Conservation (phyloP, 352 stramenopile genomes). For the Globisporangium solare region DNA sequence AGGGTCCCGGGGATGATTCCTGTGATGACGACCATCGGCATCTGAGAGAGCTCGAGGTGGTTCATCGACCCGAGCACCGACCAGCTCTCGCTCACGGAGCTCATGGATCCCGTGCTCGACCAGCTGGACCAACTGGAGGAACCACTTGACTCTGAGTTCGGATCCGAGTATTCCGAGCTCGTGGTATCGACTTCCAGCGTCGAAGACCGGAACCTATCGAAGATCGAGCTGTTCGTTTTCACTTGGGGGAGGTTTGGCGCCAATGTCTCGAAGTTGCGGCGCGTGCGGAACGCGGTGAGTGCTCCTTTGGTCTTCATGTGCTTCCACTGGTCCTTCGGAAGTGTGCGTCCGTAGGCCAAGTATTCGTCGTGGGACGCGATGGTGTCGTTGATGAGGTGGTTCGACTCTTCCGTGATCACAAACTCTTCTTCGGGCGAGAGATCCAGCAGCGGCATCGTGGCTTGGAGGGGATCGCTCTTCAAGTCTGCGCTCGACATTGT, state of each 20-base stretch:
- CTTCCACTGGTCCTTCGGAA: slow-evolving; percentile 38
- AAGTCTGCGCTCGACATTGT: slow-evolving; percentile 1
- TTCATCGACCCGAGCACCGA: neutral
- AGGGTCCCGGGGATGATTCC: slow-evolving; percentile 17
- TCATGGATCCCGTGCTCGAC: neutral
- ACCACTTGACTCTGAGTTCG: neutral
- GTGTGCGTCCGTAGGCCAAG: slow-evolving; percentile 21
- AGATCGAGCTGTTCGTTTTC: neutral
- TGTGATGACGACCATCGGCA: slow-evolving; percentile 14
- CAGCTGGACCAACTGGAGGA: neutral
- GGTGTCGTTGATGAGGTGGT: slow-evolving; percentile 1
- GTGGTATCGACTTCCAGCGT: neutral
- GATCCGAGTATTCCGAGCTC: neutral
- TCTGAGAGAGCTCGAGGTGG: slow-evolving; percentile 4
- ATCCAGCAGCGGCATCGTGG: neutral
- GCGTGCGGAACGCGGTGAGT: slow-evolving; percentile 22
- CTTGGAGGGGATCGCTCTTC: slow-evolving; percentile 24
- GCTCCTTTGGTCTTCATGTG: slow-evolving; percentile 35
- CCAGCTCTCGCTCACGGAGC: neutral
- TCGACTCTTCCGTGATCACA: neutral
- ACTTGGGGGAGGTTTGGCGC: neutral
- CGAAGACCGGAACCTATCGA: neutral
- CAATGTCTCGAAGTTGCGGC: neutral
- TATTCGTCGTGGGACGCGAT: slow-evolving; percentile 17
- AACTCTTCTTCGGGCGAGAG: neutral